A percentile compares a stretch with the other conserved stretches of the same genome.
Evolutionary conservation across 345 rosid genomes (phyloP).

Genomic region (Citrus maxima): DNA sequence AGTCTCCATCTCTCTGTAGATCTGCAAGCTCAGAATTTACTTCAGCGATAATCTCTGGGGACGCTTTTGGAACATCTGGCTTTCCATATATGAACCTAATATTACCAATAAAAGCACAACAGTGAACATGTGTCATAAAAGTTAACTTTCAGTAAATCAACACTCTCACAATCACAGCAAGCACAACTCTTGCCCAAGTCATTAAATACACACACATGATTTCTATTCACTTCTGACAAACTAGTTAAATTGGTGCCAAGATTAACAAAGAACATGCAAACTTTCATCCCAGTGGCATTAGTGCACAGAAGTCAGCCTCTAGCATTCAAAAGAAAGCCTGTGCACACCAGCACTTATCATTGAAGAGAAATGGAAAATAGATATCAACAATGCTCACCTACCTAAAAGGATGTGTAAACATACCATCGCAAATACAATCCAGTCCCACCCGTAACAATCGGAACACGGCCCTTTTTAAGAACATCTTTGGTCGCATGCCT

Average conservation of each 20-base stretch:
- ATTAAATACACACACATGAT: not conserved
- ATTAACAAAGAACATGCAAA: conserved; percentile 3
- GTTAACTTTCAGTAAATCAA: not conserved
- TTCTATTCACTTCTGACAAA: not conserved
- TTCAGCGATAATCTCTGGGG: conserved; percentile 62
- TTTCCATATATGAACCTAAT: conserved; percentile 84
- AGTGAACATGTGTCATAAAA: not conserved
- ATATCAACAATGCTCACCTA: conserved; percentile 15
- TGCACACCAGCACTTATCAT: not conserved
- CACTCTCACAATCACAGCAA: not conserved
- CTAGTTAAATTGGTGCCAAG: not conserved
- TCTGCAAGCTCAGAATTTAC: conserved; percentile 55
- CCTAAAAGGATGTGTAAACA: conserved; percentile 10
- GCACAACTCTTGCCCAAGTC: not conserved
- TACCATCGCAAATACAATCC: conserved; percentile 95
- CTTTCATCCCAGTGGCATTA: not conserved
- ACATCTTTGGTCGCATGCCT: conserved; percentile 68
- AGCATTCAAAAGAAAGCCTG: not conserved
- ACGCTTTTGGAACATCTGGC: conserved; percentile 87
- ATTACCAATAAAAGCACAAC: conserved; percentile 6
- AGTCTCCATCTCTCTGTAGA: conserved; percentile 51
- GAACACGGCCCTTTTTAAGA: conserved; percentile 56
- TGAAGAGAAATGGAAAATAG: not conserved
- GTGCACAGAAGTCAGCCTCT: not conserved
- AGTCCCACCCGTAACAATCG: conserved; percentile 89